Base-by-base conservation (phyloP, 805 yeast genomes). In the Candida ascalaphidarum region DNA sequence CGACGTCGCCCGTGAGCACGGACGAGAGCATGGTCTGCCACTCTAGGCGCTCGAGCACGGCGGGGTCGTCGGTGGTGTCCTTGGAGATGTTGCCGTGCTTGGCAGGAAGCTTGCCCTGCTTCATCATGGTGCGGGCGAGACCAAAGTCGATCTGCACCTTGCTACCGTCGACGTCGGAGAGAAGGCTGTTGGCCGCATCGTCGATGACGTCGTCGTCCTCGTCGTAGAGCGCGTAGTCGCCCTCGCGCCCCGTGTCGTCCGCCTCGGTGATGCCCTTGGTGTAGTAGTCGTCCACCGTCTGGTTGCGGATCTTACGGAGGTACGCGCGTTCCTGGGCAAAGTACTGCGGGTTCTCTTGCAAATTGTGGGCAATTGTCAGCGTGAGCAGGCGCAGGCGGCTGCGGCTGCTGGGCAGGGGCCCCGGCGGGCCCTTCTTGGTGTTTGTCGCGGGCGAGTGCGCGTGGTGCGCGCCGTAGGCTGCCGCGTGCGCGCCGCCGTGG, bases 21-120 rank as follows among this genome's bases (percentile, higher is more conserved):
- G 86, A 71, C 8, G 82, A 71, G 27, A 92, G 65, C 95, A 92
- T 85, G 0, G 89, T 73, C 54, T 92, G 97, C 98, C 98, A 92
- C 55, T 86, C 95, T 9, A 88, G 61, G 27, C 97, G 67, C 47
- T 86, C 96, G 8, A 76, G 44, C 6, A 79, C 75, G 10, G 59
- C 58, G 1, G 70, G 68, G 39, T 64, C 68, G 26, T 59, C 65
- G 13, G 55, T 48, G 14, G 42, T 49, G 55, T 53, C 70, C 40
- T 49, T 33, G 41, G 55, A 42, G 37, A 63, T 26, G 8, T 6
- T 8, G n/a, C n/a, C n/a, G n/a, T n/a, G n/a, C n/a, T n/a, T n/a
- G 26, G 23, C 28, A 25, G 18, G 25, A 26, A 25, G 25, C 26
- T 44, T 44, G 25, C 45, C 39, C 31, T 37, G 47, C 27, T 54